These are phyloP conservation scores for Pseudocercospora musae DNA, from an alignment of 2,329 filamentous ascomycete species.

Conservation along the genomic window DNA sequence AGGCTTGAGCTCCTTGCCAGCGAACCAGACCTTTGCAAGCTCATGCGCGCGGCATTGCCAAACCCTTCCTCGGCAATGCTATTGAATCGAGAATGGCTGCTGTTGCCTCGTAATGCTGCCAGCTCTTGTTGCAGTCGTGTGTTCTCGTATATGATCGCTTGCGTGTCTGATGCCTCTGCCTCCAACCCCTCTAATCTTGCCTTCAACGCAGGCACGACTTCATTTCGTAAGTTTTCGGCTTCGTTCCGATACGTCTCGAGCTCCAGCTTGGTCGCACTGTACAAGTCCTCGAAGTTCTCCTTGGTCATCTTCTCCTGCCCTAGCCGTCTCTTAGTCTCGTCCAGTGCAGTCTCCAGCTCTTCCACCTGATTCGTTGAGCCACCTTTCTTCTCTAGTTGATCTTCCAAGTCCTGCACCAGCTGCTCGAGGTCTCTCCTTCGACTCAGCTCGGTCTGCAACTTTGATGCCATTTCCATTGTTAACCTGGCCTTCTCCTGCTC, in stretches of 20 bases:
- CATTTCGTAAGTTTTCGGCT: constrained; percentile 85
- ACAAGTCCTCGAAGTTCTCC: constrained; percentile 88
- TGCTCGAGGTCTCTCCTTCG: constrained; percentile 73
- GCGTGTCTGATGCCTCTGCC: constrained; percentile 66
- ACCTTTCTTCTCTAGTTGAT: constrained; percentile 65
- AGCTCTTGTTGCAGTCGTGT: constrained; percentile 85
- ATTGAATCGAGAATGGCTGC: constrained; percentile 48
- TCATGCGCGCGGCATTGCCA: constrained; percentile 32
- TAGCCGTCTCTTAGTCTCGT: constrained; percentile 77
- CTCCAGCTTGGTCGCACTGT: constrained; percentile 78
- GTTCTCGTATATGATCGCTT: constrained; percentile 73
- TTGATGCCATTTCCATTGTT: constrained; percentile 77
- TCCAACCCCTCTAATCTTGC: constrained; percentile 76
- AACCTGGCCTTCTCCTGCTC: constrained; percentile 91
- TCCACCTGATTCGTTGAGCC: constrained; percentile 49
- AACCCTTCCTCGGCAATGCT: constrained; percentile 60
- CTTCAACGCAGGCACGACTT: constrained; percentile 75
- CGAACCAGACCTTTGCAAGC: constrained; percentile 52
- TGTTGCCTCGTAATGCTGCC: constrained; percentile 59
- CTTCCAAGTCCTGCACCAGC: constrained; percentile 79
- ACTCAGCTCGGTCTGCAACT: constrained; percentile 80
- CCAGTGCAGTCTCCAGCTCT: constrained; percentile 75
- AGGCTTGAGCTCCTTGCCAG: constrained; percentile 53
- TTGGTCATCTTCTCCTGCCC: constrained; percentile 83
- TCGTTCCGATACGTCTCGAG: constrained; percentile 80